Evolutionary conservation across 768 basidiomycete species (phyloP).

Genomic region (Russula sp.): DNA sequence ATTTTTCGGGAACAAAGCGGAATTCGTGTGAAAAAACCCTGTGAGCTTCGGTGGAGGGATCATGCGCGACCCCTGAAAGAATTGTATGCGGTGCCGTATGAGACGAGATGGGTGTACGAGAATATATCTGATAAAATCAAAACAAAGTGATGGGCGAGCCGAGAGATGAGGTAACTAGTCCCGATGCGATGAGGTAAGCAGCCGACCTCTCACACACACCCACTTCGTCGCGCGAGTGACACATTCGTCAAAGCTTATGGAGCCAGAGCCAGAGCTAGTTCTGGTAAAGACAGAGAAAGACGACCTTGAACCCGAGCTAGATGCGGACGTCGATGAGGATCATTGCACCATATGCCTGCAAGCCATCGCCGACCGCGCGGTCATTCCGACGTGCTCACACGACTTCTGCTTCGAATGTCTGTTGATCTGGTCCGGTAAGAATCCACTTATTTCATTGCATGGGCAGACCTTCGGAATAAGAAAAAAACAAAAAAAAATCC

Average conservation of each 20-base stretch:
- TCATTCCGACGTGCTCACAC: conserved; percentile 82
- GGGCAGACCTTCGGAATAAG: background rate
- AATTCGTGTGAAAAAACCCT: no score
- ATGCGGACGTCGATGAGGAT: conserved; percentile 39
- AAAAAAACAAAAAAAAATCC: background rate
- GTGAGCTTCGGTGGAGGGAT: no score
- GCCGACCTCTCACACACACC: no score
- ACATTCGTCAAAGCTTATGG: background rate
- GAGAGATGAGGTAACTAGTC: background rate
- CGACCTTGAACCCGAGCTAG: background rate
- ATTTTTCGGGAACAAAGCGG: no score
- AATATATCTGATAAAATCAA: no score
- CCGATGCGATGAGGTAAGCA: no score
- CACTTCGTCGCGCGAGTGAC: background rate
- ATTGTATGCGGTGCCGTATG: no score
- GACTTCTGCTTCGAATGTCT: conserved; percentile 93
- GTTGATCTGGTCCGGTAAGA: conserved; percentile 73
- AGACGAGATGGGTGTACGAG: no score
- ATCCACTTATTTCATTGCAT: background rate
- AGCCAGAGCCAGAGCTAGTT: conserved; percentile 1
- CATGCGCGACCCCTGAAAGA: no score
- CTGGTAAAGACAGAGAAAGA: background rate
- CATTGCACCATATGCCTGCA: conserved; percentile 88
- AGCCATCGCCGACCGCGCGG: conserved; percentile 62
- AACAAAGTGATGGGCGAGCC: background rate